These are phyloP conservation scores for Artemisia annua DNA, from an alignment of 129 eudicot genomes.

Conservation along the genomic window DNA sequence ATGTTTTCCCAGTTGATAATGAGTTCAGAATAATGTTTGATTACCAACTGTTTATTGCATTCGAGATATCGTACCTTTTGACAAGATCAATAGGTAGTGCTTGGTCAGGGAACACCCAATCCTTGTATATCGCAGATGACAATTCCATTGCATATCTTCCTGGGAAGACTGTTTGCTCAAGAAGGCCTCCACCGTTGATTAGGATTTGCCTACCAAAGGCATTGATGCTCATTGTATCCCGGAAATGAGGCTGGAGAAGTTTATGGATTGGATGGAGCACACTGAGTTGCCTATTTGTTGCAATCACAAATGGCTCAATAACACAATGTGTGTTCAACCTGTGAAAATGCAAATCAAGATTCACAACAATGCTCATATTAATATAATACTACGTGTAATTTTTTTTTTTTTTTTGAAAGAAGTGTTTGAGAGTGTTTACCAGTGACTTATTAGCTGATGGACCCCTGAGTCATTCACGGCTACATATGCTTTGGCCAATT, in stretches of 20 bases:
- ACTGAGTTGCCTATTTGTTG: slow-evolving; percentile 64
- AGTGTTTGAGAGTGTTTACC: slow-evolving; percentile 26
- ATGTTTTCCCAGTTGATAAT: too few relatives aligned
- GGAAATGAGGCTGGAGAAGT: slow-evolving; percentile 61
- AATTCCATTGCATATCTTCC: slow-evolving; percentile 54
- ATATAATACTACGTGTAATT: too few relatives aligned
- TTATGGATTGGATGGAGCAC: slow-evolving; percentile 62
- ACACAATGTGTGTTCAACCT: slow-evolving; percentile 69
- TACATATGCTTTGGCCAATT: slow-evolving; percentile 59
- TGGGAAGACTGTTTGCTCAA: slow-evolving; percentile 51
- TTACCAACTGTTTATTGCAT: neutral
- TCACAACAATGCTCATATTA: neutral
- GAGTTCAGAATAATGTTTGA: neutral
- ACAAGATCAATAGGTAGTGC: slow-evolving; percentile 71
- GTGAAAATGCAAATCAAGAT: neutral
- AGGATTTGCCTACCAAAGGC: slow-evolving; percentile 46
- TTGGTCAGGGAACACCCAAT: slow-evolving; percentile 52
- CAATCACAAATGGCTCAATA: slow-evolving; percentile 58
- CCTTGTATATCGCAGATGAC: slow-evolving; percentile 40
- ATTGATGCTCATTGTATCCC: slow-evolving; percentile 57
- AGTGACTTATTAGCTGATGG: slow-evolving; percentile 57
- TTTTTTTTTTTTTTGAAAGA: neutral
- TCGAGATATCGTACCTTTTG: slow-evolving; percentile 43
- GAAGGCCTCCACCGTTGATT: slow-evolving; percentile 48
- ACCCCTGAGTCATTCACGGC: slow-evolving; percentile 53